Evolutionary conservation across 148 eudicot genomes (phyloP).

Genomic region (Nepenthes mirabilis): DNA sequence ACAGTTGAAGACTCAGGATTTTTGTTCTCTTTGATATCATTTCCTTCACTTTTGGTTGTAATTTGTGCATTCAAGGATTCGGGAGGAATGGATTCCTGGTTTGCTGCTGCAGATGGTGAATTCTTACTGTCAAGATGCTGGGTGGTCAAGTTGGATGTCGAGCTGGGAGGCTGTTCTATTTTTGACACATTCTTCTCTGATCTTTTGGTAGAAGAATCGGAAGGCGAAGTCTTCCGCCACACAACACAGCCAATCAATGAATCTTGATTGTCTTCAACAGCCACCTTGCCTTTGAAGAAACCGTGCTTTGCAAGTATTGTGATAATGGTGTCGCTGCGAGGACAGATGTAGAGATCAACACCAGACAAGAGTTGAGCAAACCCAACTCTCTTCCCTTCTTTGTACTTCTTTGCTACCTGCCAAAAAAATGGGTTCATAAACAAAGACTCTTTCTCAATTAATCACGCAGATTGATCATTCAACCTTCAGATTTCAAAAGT

Average conservation of each 20-base stretch:
- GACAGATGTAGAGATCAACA: slow-evolving; percentile 62
- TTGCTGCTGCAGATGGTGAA: slow-evolving; percentile 10
- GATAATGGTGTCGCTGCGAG: slow-evolving; percentile 45
- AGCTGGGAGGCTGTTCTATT: slow-evolving; percentile 13
- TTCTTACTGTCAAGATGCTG: slow-evolving; percentile 9
- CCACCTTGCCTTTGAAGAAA: slow-evolving; percentile 51
- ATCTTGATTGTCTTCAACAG: slow-evolving; percentile 34
- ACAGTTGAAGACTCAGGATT: slow-evolving; percentile 3
- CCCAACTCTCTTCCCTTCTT: slow-evolving; percentile 48
- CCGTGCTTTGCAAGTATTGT: slow-evolving; percentile 65
- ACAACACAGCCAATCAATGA: slow-evolving; percentile 66
- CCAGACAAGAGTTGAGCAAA: slow-evolving; percentile 44
- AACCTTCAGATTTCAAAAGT: background rate
- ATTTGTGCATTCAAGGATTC: background rate
- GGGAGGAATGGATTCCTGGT: slow-evolving; percentile 8
- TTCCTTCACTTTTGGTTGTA: background rate
- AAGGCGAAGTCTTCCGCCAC: slow-evolving; percentile 44
- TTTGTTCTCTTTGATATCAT: slow-evolving; percentile 12
- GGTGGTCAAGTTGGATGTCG: slow-evolving; percentile 16
- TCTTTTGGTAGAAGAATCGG: slow-evolving; percentile 20
- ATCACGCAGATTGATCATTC: background rate
- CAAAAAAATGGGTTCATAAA: background rate
- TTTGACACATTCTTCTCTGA: slow-evolving; percentile 10
- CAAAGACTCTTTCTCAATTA: background rate
- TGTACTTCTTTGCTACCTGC: slow-evolving; percentile 57